Evolutionary conservation across 1,284 basidiomycete species (phyloP), one percentile per base, ranked within the genome.

Genomic region (Lentinula novae-zelandiae): DNA sequence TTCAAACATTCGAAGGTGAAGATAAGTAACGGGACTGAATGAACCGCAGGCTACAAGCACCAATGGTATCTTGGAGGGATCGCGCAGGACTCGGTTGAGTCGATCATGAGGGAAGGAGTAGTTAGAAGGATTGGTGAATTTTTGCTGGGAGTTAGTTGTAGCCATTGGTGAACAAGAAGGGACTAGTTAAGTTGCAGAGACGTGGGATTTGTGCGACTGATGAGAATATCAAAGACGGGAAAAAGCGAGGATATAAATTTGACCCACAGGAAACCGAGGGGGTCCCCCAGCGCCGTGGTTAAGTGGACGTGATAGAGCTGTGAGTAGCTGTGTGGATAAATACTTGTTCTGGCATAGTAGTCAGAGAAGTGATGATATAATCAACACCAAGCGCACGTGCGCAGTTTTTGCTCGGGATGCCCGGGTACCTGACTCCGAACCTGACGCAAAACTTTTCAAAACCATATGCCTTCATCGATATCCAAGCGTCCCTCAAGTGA

Each of bases 1-100:
- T 74, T 97, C 95, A 75, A 97, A 98, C 93, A 98, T 97, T 62
- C 95, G 91, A 42, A 93, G 87, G 70, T 90, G 89, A 61, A 92
- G 85, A 68, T 90, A 92, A 17, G 90, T 92, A 64, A 92, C 84
- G 15, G 89, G 89, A 71, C 86, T 90, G 80, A 92, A 92, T 64
- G 89, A 92, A 44, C 89, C 90, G 67, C 89, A 92, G 61, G 87
- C 89, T 61, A 93, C 87, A 65, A 92, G 82, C 59, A 91, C 88
- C 66, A 92, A 76, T 20, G 90, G 90, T 27, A 83, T 82, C 73
- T 89, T 92, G 33, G 76, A 75, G 6, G 86, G 71, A 71, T 90
- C 82, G 54, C 83, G 82, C 54, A 90, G 82, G 44, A 76, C 75
- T 38, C 73, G 76, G 61, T 75, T 70, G 56, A 92, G 82, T 60